phyloP scores from a whole-genome alignment of 352 stramenopile genomes.

The Hyphochytrium catenoides region DNA sequence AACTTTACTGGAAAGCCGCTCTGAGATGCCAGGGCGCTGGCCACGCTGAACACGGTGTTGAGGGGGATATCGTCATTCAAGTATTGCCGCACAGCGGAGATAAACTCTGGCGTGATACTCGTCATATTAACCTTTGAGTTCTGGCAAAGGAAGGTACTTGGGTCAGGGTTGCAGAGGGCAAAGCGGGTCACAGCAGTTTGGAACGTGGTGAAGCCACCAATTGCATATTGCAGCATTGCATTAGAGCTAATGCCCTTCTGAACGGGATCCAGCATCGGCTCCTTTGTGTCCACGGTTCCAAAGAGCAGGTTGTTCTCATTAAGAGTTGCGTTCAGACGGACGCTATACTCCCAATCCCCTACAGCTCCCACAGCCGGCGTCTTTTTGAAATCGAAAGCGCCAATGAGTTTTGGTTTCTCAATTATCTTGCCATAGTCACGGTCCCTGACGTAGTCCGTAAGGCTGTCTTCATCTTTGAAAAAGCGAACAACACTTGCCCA shows the following conservation, averaged over 20 bases:
- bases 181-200: conserved; percentile 32
- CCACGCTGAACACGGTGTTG: neutral
- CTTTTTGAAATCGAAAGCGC: conserved; percentile 27
- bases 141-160: conserved; percentile 11
- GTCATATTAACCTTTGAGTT: conserved; percentile 11
- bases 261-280: conserved; percentile 14
- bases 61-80: conserved; percentile 5
- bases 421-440: conserved; percentile 20
- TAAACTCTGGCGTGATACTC: neutral
- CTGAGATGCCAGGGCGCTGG: neutral
- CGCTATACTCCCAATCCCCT: conserved; percentile 25
- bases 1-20: conserved; percentile 16
- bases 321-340: conserved; percentile 30
- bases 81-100: neutral
- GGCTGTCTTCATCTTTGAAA: conserved; percentile 17
- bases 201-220: conserved; percentile 28
- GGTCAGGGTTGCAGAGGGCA: conserved; percentile 20
- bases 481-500: conserved; percentile 33
- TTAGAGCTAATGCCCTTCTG: conserved; percentile 23
- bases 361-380: conserved; percentile 23
- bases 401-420: conserved; percentile 21
- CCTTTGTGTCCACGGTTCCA: too few species aligned
- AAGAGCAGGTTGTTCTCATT: conserved; percentile 4
- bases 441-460: conserved; percentile 20
- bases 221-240: conserved; percentile 22